Evolutionary conservation across 2,329 filamentous ascomycete species (phyloP).

Genomic region (Phyllosticta capitalensis): DNA sequence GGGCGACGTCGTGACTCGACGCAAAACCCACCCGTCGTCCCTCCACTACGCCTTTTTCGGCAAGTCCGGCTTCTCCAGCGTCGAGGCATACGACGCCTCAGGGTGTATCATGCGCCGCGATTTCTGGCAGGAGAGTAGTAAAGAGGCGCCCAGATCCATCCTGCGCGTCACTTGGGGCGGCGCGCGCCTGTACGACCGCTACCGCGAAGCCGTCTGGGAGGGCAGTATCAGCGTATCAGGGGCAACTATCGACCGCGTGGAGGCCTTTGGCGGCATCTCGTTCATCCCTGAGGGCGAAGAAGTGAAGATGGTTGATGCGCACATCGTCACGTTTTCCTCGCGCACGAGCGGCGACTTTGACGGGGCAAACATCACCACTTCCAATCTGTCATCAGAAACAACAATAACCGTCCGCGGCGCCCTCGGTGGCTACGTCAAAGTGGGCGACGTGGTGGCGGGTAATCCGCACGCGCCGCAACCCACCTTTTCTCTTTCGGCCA

Average conservation of each 20-base stretch:
- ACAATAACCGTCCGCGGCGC: background rate
- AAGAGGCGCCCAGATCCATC: background rate
- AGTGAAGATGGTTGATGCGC: constrained; percentile 10
- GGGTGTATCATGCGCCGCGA: background rate
- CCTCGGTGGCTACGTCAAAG: constrained; percentile 4
- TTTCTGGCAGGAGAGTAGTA: background rate
- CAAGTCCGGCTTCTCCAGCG: background rate
- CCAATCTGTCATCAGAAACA: no score
- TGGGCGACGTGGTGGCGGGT: background rate
- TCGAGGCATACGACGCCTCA: background rate
- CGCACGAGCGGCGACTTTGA: constrained; percentile 25
- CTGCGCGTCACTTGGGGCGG: constrained; percentile 23
- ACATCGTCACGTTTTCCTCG: constrained; percentile 17
- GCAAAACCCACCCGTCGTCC: background rate
- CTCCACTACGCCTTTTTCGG: background rate
- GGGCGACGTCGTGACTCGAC: background rate
- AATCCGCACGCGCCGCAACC: constrained; percentile 6
- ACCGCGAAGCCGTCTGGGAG: constrained; percentile 26
- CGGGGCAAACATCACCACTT: constrained; percentile 12
- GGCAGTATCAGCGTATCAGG: constrained; percentile 18
- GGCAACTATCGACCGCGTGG: constrained; percentile 11
- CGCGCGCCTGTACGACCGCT: constrained; percentile 25
- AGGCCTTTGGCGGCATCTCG: constrained; percentile 19
- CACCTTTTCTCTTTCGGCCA: background rate
- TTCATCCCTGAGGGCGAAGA: constrained; percentile 18